Evolutionary conservation across 257 asterid species (phyloP), one percentile per base, ranked within the genome.

Genomic region (Fraxinus americana): DNA sequence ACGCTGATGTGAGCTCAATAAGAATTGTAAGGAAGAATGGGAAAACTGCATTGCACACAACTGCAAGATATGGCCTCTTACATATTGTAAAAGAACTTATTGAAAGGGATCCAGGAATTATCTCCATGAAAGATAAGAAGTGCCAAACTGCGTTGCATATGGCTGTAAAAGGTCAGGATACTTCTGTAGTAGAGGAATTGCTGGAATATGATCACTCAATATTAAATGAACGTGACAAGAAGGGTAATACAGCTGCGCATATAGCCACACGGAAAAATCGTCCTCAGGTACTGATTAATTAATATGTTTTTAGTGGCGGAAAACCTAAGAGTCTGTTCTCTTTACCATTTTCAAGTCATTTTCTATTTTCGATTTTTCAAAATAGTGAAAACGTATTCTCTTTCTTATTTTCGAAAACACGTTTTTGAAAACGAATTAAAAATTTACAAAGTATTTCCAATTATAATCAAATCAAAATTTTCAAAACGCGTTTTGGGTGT

Each of bases 81-180:
- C 84, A 88, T 73, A 84, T 96, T 29, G 98, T 92, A 38, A 91
- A 88, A 84, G 85, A 88, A 70, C 97, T 96, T 74, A 87, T 93
- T 17, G 86, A 81, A 61, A 86, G 90, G 79, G 97, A 93, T 87
- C 92, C 96, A 0, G 93, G 89, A 36, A 90, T 93, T 69, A 86
- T 96, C 39, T 39, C 97, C 32, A 85, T 90, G 68, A 96, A 92
- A 82, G 99, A 96, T 79, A 93, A 91, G 89, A 96, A 96, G 85
- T 97, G 97, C 63, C 99, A 96, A 87, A 96, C 99, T 4, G 98
- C 99, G 23, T 86, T 96, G 78, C 99, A 96, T 80, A 96, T 96
- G 99, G 99, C 99, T 76, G 99, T 90, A 38, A 96, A 96, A 81
- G 99, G 99, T 82, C 97, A 96, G 77, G 89, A 91, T 76, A 71